Conservation (phyloP, 805 yeast genomes). For the Candida sithepensis region DNA sequence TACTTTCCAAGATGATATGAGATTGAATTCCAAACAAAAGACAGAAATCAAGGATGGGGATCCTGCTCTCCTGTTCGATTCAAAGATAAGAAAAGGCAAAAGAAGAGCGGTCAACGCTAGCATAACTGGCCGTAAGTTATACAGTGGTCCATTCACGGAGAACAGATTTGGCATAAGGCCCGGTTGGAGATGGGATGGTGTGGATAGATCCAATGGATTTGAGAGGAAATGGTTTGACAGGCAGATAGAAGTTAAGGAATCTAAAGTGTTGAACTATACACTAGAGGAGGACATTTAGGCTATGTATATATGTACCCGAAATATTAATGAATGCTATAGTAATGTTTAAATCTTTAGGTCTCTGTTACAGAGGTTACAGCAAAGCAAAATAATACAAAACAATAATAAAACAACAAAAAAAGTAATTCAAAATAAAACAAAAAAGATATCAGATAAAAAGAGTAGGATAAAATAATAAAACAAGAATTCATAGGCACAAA, state of each 20-base stretch:
- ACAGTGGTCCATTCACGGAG: slow-evolving; percentile 50
- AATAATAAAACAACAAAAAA: background rate
- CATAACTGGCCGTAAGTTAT: slow-evolving; percentile 50
- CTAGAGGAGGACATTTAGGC: slow-evolving; percentile 36
- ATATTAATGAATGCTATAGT: background rate
- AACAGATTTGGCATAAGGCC: slow-evolving; percentile 77
- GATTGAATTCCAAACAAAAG: slow-evolving; percentile 33
- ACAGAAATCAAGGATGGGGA: slow-evolving; percentile 49
- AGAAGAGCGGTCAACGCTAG: slow-evolving; percentile 21
- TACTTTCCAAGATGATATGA: slow-evolving; percentile 36
- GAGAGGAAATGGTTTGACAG: slow-evolving; percentile 58
- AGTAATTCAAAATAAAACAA: background rate
- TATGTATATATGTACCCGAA: background rate
- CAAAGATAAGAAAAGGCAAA: slow-evolving; percentile 19
- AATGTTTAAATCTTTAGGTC: background rate
- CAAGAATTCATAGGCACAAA: background rate
- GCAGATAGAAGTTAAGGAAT: slow-evolving; percentile 34
- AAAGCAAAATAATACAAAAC: too few relatives aligned
- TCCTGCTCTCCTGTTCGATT: slow-evolving; percentile 52
- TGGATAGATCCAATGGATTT: slow-evolving; percentile 85
- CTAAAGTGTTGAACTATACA: slow-evolving; percentile 30
- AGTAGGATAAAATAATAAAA: background rate
- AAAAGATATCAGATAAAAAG: background rate
- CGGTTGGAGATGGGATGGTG: slow-evolving; percentile 89
- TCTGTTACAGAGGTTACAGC: background rate